Base-by-base conservation (phyloP, 495 filamentous ascomycete genomes). In the Collariella sp. region DNA sequence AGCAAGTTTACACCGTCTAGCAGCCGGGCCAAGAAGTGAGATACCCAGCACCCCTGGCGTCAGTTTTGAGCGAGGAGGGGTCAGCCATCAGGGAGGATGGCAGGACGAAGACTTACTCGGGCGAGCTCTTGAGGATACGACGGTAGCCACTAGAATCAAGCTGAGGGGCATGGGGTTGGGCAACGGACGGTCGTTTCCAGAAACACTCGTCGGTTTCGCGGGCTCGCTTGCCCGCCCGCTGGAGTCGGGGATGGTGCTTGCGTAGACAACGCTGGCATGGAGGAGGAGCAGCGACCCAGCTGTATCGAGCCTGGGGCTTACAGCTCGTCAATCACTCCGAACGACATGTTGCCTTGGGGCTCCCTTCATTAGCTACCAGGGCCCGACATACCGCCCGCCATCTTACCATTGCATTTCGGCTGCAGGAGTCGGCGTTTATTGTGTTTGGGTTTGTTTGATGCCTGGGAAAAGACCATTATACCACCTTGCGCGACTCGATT, bases 1-100 rank as follows among this genome's bases (percentile, higher is more conserved):
- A 86, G 82, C 66, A 89, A 88, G 64, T 88, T 89, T 60, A 88
- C 86, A 6, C 79, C 84, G 6, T 71, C 75, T 23, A 72, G 64
- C 65, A 70, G 63, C 63, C 67, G 73, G 38, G 65, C 70, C 60
- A 82, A 76, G 67, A 80, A 80, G 63, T 81, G 56, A 43, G 11
- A 24, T 47, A 3, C 19, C 13, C 19, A 10, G 36, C 7, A 4
- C 33, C 24, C 16, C 7, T 19, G n/a, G 33, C 13, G 47, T 40
- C 33, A 12, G 43, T 7, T 33, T 29, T 2, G 13, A n/a, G 16
- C 2, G 23, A n/a, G 29, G 24, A 9, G 20, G 40, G 24, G 10
- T 18, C 19, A 0, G 40, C 10, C n/a, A 34, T 10, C 18, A n/a
- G 50, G 10, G 11, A 18, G n/a, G 16, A 36, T 7, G 7, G 40